Base-by-base conservation (phyloP, 768 basidiomycete species). In the Mrakia blollopis region DNA sequence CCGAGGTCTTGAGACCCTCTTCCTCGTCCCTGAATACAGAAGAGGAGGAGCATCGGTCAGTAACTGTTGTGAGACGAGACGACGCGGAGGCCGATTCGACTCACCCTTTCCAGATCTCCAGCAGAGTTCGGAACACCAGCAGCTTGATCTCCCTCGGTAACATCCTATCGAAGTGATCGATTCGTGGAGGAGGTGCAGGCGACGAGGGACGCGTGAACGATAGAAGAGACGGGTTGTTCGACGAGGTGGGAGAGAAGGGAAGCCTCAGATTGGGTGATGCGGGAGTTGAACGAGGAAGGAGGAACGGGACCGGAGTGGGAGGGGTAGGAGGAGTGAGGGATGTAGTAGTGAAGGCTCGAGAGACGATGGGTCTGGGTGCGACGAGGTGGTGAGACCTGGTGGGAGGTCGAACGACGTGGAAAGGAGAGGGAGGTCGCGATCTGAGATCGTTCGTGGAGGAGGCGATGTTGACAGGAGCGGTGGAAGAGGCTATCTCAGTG, bases 131-230 rank as follows among this genome's bases (percentile, higher is more conserved):
- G 57, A 94, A 83, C 25, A 93, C 85, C 23, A 86, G 84, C 67
- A 94, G 83, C 77, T 86, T 88, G 72, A 93, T 84, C 81, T 94
- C 92, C 74, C 86, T 87, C 9, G 92, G 92, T 18, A 94, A 85
- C 72, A 86, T 81, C 35, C 10, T 35, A 14, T 76, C 76, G 68
- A 82, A 82, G 65, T 68, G 39, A 39, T 68, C 65, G 4, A n/a
- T n/a, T 11, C 35, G 2, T 23, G 25, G 35, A 0, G 65, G 35
- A 44, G 65, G 65, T 44, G 39, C 65, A 0, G 65, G 65, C 25
- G 65, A 39, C 35, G 65, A 41, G 11, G 65, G 65, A 21, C 65
- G 65, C 21, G 65, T 68, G 37, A 68, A 39, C 0, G 65, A 68
- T 39, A 68, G 65, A 5, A 68, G 37, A 11, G 65, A 68, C 2